A percentile compares a stretch with the other conserved stretches of the same genome.
Conservation (phyloP, 1,284 basidiomycete species). For the Cerioporus squamosus region DNA sequence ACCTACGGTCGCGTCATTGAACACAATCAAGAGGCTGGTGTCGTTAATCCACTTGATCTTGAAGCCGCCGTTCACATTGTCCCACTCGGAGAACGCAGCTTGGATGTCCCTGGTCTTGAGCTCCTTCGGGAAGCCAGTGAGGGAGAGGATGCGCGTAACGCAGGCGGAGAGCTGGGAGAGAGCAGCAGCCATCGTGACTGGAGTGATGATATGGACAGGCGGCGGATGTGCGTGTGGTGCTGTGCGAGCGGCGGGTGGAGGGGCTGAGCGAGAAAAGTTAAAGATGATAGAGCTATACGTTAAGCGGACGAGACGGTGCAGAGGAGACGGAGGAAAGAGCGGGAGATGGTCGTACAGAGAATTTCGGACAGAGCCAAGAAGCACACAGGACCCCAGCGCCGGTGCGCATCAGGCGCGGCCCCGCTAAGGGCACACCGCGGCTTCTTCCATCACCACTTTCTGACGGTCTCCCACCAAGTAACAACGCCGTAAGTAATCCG, state of each 20-base stretch:
- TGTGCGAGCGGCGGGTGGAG: slow-evolving; percentile 25
- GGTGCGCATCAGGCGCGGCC: slow-evolving; percentile 25
- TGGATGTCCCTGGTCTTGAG: slow-evolving; percentile 98
- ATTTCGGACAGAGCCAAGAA: slow-evolving; percentile 30
- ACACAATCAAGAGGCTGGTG: slow-evolving; percentile 94
- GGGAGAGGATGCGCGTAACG: slow-evolving; percentile 92
- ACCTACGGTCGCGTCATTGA: slow-evolving; percentile 85
- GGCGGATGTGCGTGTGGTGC: slow-evolving; percentile 19
- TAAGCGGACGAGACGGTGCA: slow-evolving; percentile 24
- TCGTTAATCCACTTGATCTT: slow-evolving; percentile 99
- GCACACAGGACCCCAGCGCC: slow-evolving; percentile 21
- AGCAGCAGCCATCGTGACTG: slow-evolving; percentile 48
- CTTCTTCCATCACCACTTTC: slow-evolving; percentile 17
- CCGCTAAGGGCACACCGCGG: slow-evolving; percentile 12
- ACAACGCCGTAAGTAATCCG: not conserved
- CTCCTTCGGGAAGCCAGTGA: slow-evolving; percentile 91
- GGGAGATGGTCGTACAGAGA: slow-evolving; percentile 37
- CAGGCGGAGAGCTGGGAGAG: slow-evolving; percentile 87
- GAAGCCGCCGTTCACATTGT: slow-evolving; percentile 87
- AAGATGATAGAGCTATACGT: slow-evolving; percentile 32
- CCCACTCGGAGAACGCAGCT: slow-evolving; percentile 88
- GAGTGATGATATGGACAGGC: slow-evolving; percentile 17
- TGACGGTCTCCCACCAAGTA: slow-evolving; percentile 5
- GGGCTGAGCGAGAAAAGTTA: slow-evolving; percentile 20
- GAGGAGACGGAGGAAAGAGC: slow-evolving; percentile 36